Evolutionary conservation across 2,329 filamentous ascomycete genomes (phyloP), one percentile per base, ranked within the genome.

Genomic region (Penicillium sclerotiorum): DNA sequence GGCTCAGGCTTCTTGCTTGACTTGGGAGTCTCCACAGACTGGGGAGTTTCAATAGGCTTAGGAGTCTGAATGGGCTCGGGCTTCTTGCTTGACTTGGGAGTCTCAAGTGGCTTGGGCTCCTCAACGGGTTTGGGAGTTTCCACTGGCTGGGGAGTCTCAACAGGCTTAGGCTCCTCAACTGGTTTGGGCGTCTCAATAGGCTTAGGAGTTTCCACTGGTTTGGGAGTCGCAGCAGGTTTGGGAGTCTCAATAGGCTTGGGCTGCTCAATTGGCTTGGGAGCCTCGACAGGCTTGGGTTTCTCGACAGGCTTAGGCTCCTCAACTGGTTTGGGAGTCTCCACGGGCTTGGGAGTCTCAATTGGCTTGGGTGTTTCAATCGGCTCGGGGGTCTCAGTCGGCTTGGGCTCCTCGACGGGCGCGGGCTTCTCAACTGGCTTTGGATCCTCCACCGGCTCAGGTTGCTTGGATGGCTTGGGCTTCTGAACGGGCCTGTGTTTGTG

Each of bases 321-420:
- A 23, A 23, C 20, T 21, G 35, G 33, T 5, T n/a, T n/a, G n/a
- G n/a, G n/a, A n/a, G n/a, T n/a, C n/a, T n/a, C n/a, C n/a, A n/a
- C n/a, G n/a, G n/a, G n/a, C n/a, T n/a, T n/a, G n/a, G n/a, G n/a
- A n/a, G n/a, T n/a, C n/a, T n/a, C n/a, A n/a, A n/a, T n/a, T n/a
- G n/a, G n/a, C n/a, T n/a, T n/a, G n/a, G n/a, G n/a, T n/a, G n/a
- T n/a, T n/a, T n/a, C n/a, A n/a, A n/a, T n/a, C n/a, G n/a, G n/a
- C n/a, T n/a, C n/a, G n/a, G 47, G 20, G 6, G 32, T 30, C 2
- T 28, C 25, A 33, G 22, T 15, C 15, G 42, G 27, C 33, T 46
- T 23, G 28, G 52, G 42, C n/a, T 25, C 45, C 23, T 38, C 18
- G 11, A 35, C 39, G 6, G 33, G 33, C n/a, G n/a, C n/a, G n/a